A percentile compares a stretch with the other conserved stretches of the same genome.
These are phyloP conservation scores for Chlamydomonas sphaeroides DNA, from an alignment of 139 green algal genomes.

Conservation along the genomic window DNA sequence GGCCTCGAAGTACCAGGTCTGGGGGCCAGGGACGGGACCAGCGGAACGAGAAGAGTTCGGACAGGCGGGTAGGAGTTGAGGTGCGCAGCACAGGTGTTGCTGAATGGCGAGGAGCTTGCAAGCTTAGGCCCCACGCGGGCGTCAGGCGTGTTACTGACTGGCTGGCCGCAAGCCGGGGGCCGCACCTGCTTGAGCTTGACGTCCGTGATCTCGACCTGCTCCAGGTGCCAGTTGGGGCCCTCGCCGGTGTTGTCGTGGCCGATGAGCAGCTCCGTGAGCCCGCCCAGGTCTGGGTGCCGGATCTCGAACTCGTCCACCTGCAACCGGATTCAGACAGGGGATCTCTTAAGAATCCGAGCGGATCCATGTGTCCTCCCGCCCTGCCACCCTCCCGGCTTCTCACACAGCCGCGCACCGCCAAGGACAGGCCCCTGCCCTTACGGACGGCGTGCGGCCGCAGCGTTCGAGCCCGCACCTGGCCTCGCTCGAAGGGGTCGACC, in stretches of 20 bases:
- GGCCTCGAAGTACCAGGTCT: constrained; percentile 62
- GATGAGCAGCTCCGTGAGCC: constrained; percentile 54
- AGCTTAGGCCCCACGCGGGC: no score
- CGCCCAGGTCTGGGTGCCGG: constrained; percentile 43
- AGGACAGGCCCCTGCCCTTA: no score
- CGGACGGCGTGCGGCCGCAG: no score
- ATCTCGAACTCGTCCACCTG: constrained; percentile 52
- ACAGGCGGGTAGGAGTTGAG: not conserved
- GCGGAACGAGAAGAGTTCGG: not conserved
- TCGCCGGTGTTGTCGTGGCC: constrained; percentile 67
- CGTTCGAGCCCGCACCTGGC: constrained; percentile 28
- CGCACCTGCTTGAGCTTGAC: not conserved
- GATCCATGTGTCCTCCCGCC: no score
- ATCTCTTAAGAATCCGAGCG: no score
- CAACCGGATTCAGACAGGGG: no score
- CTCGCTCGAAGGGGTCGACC: constrained; percentile 57
- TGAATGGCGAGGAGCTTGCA: no score
- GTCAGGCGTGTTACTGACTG: no score
- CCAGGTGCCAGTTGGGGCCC: constrained; percentile 65
- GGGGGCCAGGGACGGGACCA: no score
- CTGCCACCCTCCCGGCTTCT: no score
- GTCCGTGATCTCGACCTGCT: constrained; percentile 61
- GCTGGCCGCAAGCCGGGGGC: no score
- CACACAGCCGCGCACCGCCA: no score
- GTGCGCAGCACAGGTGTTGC: not conserved